Base-by-base conservation (phyloP, 2,329 filamentous ascomycete genomes). In the Camptophora hylomeconis region DNA sequence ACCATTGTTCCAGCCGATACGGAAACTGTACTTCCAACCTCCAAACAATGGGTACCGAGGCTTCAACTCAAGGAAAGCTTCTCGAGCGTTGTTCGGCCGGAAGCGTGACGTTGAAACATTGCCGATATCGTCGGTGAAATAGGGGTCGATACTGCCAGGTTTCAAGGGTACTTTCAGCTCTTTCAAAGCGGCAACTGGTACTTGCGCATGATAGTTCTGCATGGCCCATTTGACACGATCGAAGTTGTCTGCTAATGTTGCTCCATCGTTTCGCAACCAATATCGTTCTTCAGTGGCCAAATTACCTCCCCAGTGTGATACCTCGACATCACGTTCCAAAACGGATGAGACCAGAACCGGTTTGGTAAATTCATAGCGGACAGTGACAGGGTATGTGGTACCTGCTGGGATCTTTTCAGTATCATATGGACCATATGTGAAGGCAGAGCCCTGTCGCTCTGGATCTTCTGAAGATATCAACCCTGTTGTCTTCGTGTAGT, bases 301-400 rank as follows among this genome's bases (percentile, higher is more conserved):
- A 52, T 98, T 98, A 38, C 89, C 89, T 42, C 89, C 89, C 89
- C 89, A 98, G 57, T 95, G 89, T 51, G 82, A 92, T 45, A 98
- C 78, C 55, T 98, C 89, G 39, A 98, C 63, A 48, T 95, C 86
- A 36, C 89, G 77, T 58, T 95, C 82, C 35, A 98, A 65, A 10
- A 72, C 63, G 18, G 74, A 73, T 28, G 83, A 72, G 49, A 89
- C 81, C 23, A 75, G 78, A 33, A 98, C 65, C 8, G 89, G 87
- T 58, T 87, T 92, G 40, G 81, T 94, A 60, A 89, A 94, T 56
- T 98, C 86, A 57, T 92, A 95, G 37, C 89, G 80, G 30, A 94
- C 76, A 41, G 67, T 72, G 35, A 83, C 74, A 11, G 76, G 74
- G 47, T 81, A 70, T 25, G 63, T 51, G 7, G 79, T 79, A 30